A percentile compares a stretch with the other conserved stretches of the same genome.
phyloP scores from a whole-genome alignment of 768 basidiomycete species.

The Leccinum subtestaceum region DNA sequence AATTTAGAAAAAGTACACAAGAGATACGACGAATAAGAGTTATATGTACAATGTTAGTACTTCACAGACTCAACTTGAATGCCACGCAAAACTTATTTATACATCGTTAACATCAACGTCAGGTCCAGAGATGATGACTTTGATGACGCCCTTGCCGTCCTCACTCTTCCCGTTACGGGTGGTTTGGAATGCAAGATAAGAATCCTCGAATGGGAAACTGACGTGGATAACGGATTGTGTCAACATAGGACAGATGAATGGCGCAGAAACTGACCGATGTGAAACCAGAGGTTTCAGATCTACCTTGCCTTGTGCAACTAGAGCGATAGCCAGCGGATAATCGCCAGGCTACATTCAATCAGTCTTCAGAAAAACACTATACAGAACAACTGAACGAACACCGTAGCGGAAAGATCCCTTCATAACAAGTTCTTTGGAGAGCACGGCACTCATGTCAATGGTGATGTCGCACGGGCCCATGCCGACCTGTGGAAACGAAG shows the following conservation, averaged over 20 bases:
- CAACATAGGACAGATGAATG: neutral
- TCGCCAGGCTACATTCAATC: slow-evolving; percentile 60
- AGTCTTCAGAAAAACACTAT: neutral
- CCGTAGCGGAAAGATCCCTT: slow-evolving; percentile 94
- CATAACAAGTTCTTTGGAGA: slow-evolving; percentile 75
- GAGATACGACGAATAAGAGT: neutral
- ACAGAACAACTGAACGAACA: slow-evolving; percentile 37
- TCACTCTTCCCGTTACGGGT: slow-evolving; percentile 77
- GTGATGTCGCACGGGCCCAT: slow-evolving; percentile 79
- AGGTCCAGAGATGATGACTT: slow-evolving; percentile 85
- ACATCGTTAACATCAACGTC: slow-evolving; percentile 47
- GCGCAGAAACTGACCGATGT: slow-evolving; percentile 55
- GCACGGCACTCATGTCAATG: slow-evolving; percentile 67
- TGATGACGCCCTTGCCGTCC: slow-evolving; percentile 87
- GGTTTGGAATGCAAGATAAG: slow-evolving; percentile 76
- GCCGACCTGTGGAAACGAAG: slow-evolving; percentile 51
- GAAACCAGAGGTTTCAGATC: slow-evolving; percentile 88
- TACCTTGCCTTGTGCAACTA: slow-evolving; percentile 78
- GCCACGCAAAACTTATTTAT: slow-evolving; percentile 20
- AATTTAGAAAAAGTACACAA: too few relatives aligned
- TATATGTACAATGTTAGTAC: neutral
- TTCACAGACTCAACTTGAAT: neutral
- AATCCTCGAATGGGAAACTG: slow-evolving; percentile 75
- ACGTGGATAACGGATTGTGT: neutral
- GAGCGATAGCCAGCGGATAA: slow-evolving; percentile 80